A percentile compares a stretch with the other conserved stretches of the same genome.
phyloP scores from a whole-genome alignment of 2,329 filamentous ascomycete species.

The Alternaria sp. region DNA sequence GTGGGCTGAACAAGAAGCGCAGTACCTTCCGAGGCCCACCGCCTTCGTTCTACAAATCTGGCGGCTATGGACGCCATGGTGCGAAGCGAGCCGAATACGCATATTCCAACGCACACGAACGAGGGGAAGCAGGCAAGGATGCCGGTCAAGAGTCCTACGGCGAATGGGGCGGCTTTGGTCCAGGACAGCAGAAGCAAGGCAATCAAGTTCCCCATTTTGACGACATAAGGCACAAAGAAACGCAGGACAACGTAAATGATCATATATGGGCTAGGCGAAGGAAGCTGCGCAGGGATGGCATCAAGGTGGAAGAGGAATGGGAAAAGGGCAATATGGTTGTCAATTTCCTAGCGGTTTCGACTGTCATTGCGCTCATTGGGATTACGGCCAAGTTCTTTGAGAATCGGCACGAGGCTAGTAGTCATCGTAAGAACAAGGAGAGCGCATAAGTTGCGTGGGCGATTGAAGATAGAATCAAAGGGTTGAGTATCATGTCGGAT shows the following conservation, averaged over 20 bases:
- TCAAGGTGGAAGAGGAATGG: conserved; percentile 32
- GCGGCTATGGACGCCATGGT: conserved; percentile 75
- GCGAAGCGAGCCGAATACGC: conserved; percentile 64
- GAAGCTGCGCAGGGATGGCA: conserved; percentile 15
- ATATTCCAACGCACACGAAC: conserved; percentile 33
- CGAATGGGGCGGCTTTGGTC: conserved; percentile 64
- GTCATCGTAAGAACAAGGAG: conserved; percentile 9
- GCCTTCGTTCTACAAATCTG: conserved; percentile 84
- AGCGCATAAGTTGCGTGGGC: neutral
- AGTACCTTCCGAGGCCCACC: conserved; percentile 84
- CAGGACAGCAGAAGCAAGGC: conserved; percentile 62
- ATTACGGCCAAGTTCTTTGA: conserved; percentile 31
- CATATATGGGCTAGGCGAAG: conserved; percentile 56
- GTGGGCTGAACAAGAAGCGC: conserved; percentile 79
- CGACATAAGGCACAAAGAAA: conserved; percentile 73
- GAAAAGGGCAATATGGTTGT: conserved; percentile 36
- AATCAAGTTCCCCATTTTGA: conserved; percentile 78
- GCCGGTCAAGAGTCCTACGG: conserved; percentile 44
- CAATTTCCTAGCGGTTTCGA: conserved; percentile 42
- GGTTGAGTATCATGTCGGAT: neutral
- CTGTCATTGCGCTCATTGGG: conserved; percentile 37
- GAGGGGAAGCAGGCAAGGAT: conserved; percentile 18
- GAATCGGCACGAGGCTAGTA: conserved; percentile 12
- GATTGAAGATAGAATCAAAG: neutral
- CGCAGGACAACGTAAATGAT: conserved; percentile 71